These are phyloP conservation scores for Penicillium sp. DNA, from an alignment of 2,329 filamentous ascomycete species.

Conservation along the genomic window DNA sequence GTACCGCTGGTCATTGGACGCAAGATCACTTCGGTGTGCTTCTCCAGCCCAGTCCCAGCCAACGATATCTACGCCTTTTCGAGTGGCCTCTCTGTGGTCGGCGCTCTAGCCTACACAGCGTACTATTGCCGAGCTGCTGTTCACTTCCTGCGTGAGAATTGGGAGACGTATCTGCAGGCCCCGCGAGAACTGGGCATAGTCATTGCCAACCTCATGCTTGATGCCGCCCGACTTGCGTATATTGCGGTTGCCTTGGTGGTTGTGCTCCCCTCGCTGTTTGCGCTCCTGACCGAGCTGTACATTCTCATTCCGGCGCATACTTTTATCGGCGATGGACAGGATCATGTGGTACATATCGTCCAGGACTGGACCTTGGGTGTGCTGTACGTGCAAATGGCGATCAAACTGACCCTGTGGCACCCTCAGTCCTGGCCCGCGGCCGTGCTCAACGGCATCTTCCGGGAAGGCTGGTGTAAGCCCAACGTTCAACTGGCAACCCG, in stretches of 20 bases:
- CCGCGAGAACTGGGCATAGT: slow-evolving; percentile 32
- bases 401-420: slow-evolving; percentile 68
- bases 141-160: slow-evolving; percentile 24
- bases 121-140: slow-evolving; percentile 49
- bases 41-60: slow-evolving; percentile 71
- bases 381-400: slow-evolving; percentile 80
- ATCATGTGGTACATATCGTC: slow-evolving; percentile 70
- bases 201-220: slow-evolving; percentile 25
- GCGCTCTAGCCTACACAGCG: slow-evolving; percentile 64
- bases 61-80: slow-evolving; percentile 98
- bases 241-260: slow-evolving; percentile 73
- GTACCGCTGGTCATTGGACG: slow-evolving; percentile 84
- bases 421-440: slow-evolving; percentile 70
- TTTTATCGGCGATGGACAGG: slow-evolving; percentile 55
- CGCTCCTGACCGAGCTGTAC: slow-evolving; percentile 83
- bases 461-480: slow-evolving; percentile 75
- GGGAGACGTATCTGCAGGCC: slow-evolving; percentile 33
- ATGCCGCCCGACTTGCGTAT: slow-evolving; percentile 64
- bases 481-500: slow-evolving; percentile 78
- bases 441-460: slow-evolving; percentile 73
- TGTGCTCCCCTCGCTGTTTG: slow-evolving; percentile 79
- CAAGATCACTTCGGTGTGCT: slow-evolving; percentile 69
- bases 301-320: slow-evolving; percentile 84
- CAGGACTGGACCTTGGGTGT: slow-evolving; percentile 94
- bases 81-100: slow-evolving; percentile 80